Evolutionary conservation across 1,284 basidiomycete species (phyloP).

Genomic region (Malassezia psittaci): DNA sequence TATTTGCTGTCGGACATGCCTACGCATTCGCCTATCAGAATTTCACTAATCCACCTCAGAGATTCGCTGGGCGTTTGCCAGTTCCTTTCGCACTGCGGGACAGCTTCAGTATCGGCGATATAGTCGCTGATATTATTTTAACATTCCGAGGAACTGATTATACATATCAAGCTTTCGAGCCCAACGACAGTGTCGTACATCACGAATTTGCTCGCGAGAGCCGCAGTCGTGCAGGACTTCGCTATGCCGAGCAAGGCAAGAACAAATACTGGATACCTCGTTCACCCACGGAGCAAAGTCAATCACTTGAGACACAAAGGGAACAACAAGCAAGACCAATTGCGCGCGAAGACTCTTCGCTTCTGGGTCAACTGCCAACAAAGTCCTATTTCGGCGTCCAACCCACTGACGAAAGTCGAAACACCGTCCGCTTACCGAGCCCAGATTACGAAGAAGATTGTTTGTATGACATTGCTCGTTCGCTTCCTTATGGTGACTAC

Average conservation of each 20-base stretch:
- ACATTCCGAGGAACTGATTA: slow-evolving; percentile 81
- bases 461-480: slow-evolving; percentile 61
- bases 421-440: neutral
- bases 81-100: slow-evolving; percentile 66
- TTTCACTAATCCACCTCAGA: slow-evolving; percentile 31
- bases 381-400: neutral
- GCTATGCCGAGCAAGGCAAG: slow-evolving; percentile 78
- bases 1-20: slow-evolving; percentile 87
- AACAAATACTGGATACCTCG: slow-evolving; percentile 50
- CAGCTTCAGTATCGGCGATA: slow-evolving; percentile 62
- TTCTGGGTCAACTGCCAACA: neutral
- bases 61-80: slow-evolving; percentile 34
- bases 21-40: slow-evolving; percentile 59
- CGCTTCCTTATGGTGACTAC: slow-evolving; percentile 80
- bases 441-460: slow-evolving; percentile 55
- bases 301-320: neutral
- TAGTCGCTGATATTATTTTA: slow-evolving; percentile 70
- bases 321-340: no score
- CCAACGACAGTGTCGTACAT: slow-evolving; percentile 83
- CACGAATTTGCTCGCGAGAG: slow-evolving; percentile 30
- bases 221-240: slow-evolving; percentile 55
- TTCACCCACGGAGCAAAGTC: slow-evolving; percentile 25
- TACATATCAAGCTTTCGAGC: slow-evolving; percentile 90
- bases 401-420: neutral
- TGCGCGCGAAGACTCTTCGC: no score